Base-by-base conservation (phyloP, 1,284 basidiomycete genomes). In the Hymenochaete sp. region DNA sequence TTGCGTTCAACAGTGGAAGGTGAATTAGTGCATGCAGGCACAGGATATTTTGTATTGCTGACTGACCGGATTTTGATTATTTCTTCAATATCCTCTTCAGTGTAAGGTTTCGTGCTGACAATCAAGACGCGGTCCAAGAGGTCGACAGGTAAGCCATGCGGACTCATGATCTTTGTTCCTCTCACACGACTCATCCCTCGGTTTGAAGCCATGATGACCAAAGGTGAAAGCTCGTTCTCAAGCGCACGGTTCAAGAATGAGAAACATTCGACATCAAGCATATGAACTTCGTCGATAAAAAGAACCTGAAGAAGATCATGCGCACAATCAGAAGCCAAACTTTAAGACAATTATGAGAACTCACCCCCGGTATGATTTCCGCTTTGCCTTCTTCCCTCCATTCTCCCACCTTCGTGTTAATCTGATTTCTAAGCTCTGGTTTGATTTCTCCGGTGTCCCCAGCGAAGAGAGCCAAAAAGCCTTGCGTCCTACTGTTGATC, bases 261-360 rank as follows among this genome's bases (percentile, higher is more conserved):
- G 73, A 98, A 98, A 62, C 95, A 98, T 65, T 98, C 95, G 53
- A 98, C 96, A 63, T 98, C 95, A 53, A 98, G 82, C 95, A 98
- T 98, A 71, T 98, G 96, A 13, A 97, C 93, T 66, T 97, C 90
- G 62, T 92, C 88, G 55, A 92, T 92, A 68, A 93, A 92, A 13
- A 93, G 69, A 9, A 92, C 87, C 86, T 90, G 55, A 21, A 43
- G 14, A 43, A 25, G 7, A 28, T n/a, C n/a, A n/a, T n/a, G n/a
- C n/a, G n/a, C n/a, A n/a, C n/a, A n/a, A 8, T n/a, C 28, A 42
- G 6, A 10, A 47, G 28, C 31, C 46, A 53, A 44, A 38, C 33
- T 39, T 37, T 16, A 36, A 51, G 49, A 29, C 36, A 37, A 39
- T 24, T 10, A 38, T 13, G 9, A 9, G 28, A 38, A 77, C 87